Evolutionary conservation across 805 yeast genomes (phyloP).

Genomic region (Metschnikowia chrysomelidarum): DNA sequence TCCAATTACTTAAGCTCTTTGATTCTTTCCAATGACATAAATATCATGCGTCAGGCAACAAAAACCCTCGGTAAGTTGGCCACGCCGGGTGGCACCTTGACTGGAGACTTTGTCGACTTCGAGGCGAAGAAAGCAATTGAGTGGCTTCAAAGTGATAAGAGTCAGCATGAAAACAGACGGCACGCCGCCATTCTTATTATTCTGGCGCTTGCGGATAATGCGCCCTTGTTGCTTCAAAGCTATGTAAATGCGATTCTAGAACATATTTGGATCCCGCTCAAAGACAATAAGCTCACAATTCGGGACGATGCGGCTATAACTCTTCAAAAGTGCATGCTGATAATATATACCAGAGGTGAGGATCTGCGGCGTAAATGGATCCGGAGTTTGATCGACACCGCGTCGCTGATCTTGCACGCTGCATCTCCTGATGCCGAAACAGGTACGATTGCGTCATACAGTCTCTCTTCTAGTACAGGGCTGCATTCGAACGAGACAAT

Average conservation of each 20-base stretch:
- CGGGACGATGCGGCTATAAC: constrained; percentile 84
- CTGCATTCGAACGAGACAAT: constrained; percentile 55
- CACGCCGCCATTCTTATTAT: constrained; percentile 89
- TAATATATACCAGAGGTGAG: constrained; percentile 75
- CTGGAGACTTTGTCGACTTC: constrained; percentile 89
- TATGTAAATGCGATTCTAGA: constrained; percentile 77
- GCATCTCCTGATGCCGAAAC: constrained; percentile 7
- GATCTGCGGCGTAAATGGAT: constrained; percentile 75
- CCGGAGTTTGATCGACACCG: constrained; percentile 62
- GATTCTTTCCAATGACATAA: constrained; percentile 77
- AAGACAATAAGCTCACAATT: constrained; percentile 73
- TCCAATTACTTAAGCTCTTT: constrained; percentile 84
- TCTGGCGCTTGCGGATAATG: constrained; percentile 78
- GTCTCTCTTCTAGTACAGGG: constrained; percentile 12
- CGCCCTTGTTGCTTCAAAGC: constrained; percentile 79
- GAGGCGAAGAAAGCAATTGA: constrained; percentile 89
- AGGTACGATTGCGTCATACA: constrained; percentile 8
- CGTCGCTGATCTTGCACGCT: constrained; percentile 53
- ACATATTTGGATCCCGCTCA: constrained; percentile 81
- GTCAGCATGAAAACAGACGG: constrained; percentile 72
- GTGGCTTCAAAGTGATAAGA: constrained; percentile 79
- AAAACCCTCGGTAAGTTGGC: constrained; percentile 86
- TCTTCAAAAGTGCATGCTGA: constrained; percentile 71
- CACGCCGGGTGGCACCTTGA: constrained; percentile 81
- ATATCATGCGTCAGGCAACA: constrained; percentile 85